These are phyloP conservation scores for Gloeopeniophorella convolvens DNA, from an alignment of 768 basidiomycete genomes.

Conservation along the genomic window DNA sequence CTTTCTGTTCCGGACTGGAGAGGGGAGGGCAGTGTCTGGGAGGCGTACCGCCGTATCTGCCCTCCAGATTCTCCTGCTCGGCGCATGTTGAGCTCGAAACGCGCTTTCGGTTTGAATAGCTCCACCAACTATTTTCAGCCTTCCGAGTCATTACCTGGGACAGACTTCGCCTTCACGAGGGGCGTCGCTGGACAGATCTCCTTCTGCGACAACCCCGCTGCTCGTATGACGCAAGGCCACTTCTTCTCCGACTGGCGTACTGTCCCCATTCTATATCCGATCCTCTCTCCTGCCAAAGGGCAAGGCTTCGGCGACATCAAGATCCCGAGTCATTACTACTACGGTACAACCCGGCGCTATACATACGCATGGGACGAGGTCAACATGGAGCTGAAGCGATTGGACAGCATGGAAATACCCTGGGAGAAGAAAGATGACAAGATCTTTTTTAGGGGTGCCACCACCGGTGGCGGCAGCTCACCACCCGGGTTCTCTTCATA, in stretches of 20 bases:
- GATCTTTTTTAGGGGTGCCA: slow-evolving; percentile 94
- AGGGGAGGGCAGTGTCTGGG: slow-evolving; percentile 84
- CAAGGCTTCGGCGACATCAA: slow-evolving; percentile 84
- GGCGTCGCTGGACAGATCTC: slow-evolving; percentile 61
- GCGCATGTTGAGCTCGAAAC: slow-evolving; percentile 72
- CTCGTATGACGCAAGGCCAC: slow-evolving; percentile 85
- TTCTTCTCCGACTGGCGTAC: slow-evolving; percentile 97
- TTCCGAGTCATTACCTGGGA: slow-evolving; percentile 31
- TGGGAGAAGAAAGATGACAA: slow-evolving; percentile 87
- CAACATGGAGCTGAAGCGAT: slow-evolving; percentile 61
- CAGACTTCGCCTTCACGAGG: slow-evolving; percentile 59
- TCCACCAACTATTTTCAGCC: slow-evolving; percentile 26
- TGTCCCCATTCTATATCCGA: slow-evolving; percentile 81
- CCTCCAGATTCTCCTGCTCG: slow-evolving; percentile 71
- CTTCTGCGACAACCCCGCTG: slow-evolving; percentile 77
- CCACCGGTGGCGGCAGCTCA: slow-evolving; percentile 87
- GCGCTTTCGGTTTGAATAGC: slow-evolving; percentile 37
- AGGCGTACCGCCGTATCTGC: slow-evolving; percentile 91
- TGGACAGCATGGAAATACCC: slow-evolving; percentile 78
- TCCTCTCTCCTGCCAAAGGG: slow-evolving; percentile 89
- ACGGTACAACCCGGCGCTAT: slow-evolving; percentile 70
- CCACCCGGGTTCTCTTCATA: slow-evolving; percentile 76
- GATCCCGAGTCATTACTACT: slow-evolving; percentile 97
- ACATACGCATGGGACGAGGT: slow-evolving; percentile 89
- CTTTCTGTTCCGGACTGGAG: slow-evolving; percentile 80